Percentiles rank a stretch among this genome's conserved stretches.
Evolutionary conservation across 2,329 filamentous ascomycete genomes (phyloP).

Genomic region (Elsinoe arachidis): DNA sequence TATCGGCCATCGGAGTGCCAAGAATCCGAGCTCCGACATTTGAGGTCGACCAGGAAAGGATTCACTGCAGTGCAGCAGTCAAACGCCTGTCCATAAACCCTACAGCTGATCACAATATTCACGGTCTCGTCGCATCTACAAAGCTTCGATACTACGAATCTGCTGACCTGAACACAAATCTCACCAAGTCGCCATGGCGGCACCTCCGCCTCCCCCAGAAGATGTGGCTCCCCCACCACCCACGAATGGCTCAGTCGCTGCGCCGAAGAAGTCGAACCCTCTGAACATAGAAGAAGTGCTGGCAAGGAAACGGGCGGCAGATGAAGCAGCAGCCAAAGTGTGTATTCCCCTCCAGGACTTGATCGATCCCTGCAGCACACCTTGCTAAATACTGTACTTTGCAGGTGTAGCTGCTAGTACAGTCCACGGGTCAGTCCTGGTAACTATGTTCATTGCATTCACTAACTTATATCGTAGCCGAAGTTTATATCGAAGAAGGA

Average conservation of each 20-base stretch:
- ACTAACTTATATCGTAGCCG: conserved; percentile 41
- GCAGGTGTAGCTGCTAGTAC: conserved; percentile 3
- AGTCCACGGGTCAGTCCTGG: background rate
- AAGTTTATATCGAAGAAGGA: conserved; percentile 80
- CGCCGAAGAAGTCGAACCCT: conserved; percentile 39
- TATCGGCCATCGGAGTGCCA: too few species aligned
- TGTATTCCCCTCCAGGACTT: background rate
- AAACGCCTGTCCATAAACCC: too few species aligned
- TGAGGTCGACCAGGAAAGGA: too few species aligned
- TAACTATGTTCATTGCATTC: background rate
- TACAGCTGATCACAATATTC: too few species aligned
- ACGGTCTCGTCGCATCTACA: too few species aligned
- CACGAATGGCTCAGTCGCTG: conserved; percentile 34
- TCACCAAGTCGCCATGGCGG: background rate
- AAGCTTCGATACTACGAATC: too few species aligned
- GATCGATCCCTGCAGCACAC: conserved; percentile 30
- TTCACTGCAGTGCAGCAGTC: too few species aligned
- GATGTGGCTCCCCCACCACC: conserved; percentile 9
- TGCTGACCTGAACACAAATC: too few species aligned
- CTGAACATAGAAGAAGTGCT: conserved; percentile 81
- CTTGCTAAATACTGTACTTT: conserved; percentile 7
- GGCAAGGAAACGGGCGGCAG: conserved; percentile 74
- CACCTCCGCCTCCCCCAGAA: background rate
- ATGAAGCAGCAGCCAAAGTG: conserved; percentile 67
- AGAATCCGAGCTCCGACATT: too few species aligned